A percentile compares a stretch with the other conserved stretches of the same genome.
phyloP scores from a whole-genome alignment of 768 basidiomycete species.

The Mycena capillaripes region DNA sequence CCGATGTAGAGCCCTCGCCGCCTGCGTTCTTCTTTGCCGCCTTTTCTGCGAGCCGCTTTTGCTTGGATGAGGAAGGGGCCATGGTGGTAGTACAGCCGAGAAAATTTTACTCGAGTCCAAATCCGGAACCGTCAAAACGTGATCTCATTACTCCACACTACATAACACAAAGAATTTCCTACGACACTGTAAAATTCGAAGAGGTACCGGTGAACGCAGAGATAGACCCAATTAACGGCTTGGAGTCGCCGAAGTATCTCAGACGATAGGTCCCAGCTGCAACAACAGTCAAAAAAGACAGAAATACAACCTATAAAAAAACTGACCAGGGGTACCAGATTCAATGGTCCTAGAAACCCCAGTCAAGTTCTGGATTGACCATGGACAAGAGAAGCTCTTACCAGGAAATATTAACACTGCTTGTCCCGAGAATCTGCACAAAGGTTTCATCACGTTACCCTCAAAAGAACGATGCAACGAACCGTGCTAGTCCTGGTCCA shows the following conservation, averaged over 20 bases:
- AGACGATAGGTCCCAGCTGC: constrained; percentile 80
- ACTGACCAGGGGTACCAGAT: not conserved
- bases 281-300: constrained; percentile 18
- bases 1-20: constrained; percentile 62
- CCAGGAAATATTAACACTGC: constrained; percentile 1
- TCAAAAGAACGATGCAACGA: not conserved
- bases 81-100: constrained; percentile 52
- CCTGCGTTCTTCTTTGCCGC: constrained; percentile 83
- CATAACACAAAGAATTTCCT: not conserved
- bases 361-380: not conserved
- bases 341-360: not conserved
- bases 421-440: not conserved
- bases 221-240: constrained; percentile 73
- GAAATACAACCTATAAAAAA: not conserved
- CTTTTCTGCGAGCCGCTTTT: constrained; percentile 96
- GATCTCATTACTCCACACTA: constrained; percentile 8
- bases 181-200: constrained; percentile 62
- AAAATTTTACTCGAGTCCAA: constrained; percentile 26
- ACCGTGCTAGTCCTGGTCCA: not conserved
- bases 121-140: constrained; percentile 20
- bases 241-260: constrained; percentile 82
- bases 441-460: not conserved
- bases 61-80: constrained; percentile 88
- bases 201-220: constrained; percentile 74
- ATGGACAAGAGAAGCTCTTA: not conserved